phyloP scores from a whole-genome alignment of 169 alveolate species.

The Eimeria tenella region DNA sequence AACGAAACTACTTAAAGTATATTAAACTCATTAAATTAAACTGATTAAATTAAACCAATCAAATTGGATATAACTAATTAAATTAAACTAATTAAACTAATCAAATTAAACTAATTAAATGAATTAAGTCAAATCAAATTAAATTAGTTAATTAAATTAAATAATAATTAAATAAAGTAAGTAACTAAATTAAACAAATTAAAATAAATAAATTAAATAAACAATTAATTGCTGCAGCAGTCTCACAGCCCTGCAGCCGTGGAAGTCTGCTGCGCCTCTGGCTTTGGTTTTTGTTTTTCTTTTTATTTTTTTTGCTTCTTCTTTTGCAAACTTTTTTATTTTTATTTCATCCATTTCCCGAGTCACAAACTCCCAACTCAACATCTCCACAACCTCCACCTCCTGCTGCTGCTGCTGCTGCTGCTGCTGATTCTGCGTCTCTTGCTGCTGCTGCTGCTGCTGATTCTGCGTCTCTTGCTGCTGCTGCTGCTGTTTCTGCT shows the following conservation, averaged over 20 bases:
- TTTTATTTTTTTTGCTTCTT: not conserved
- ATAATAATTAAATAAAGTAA: not conserved
- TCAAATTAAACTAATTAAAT: no score
- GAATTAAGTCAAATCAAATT: not conserved
- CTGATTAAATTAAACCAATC: no score
- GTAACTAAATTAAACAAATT: not conserved
- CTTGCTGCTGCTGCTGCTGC: conserved; percentile 41
- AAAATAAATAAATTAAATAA: not conserved
- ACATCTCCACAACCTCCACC: not conserved
- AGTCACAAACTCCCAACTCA: not conserved
- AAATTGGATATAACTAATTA: not conserved
- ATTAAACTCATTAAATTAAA: no score
- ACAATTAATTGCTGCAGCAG: not conserved
- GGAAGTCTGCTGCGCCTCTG: not conserved
- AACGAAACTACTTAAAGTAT: no score
- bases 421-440: not conserved
- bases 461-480: not conserved
- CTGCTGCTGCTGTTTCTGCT: no score
- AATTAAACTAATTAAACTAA: no score
- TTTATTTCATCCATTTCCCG: no score
- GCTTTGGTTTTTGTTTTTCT: not conserved
- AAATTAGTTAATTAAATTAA: not conserved
- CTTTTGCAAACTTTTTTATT: not conserved
- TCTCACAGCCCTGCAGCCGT: not conserved
- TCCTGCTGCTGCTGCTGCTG: not conserved